Evolutionary conservation across 306 rosid species (phyloP), one percentile per base, ranked within the genome.

Genomic region (Dalbergia cochinchinensis): DNA sequence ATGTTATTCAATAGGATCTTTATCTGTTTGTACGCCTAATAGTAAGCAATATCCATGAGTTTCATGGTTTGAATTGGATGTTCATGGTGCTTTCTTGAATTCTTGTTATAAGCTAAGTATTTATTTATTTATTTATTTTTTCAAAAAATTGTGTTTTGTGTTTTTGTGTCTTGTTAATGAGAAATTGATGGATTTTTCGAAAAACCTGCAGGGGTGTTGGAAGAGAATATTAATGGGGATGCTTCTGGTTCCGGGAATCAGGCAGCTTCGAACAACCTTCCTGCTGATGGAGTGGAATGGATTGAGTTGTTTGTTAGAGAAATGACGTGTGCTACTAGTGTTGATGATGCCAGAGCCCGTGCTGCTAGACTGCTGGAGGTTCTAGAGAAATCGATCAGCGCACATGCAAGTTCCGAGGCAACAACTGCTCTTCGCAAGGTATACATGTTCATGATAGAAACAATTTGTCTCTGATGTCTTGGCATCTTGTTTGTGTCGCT

Each of bases 331-430:
- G 97, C 98, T 57, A 84, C 86, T 53, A 91, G 87, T 62, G 76
- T 93, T 73, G 98, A 93, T 61, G 96, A 92, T 89, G 96, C 96
- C 19, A 89, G 91, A 76, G 85, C 87, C 3, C 99, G 98, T 41
- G 98, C 97, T 73, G 82, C 97, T 55, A 90, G 90, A 80, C 79
- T 90, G 63, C 87, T 95, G 9, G 96, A 89, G 85, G 87, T 83
- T 82, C 80, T 95, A 63, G 98, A 92, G 88, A 91, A 86, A 84
- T 91, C 97, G 4, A 93, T 95, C 64, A 78, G 76, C 34, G 88
- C 87, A 50, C 83, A 63, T 71, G 93, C 88, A 6, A 86, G 88
- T 76, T 89, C 87, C 0, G 92, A 87, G 81, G 95, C 94, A n/a
- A 58, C 88, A 50, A 82, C 83, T 71, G 84, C 75, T 76, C 80